phyloP scores from a whole-genome alignment of 2,329 filamentous ascomycete species.

The Phialophora verrucosa region DNA sequence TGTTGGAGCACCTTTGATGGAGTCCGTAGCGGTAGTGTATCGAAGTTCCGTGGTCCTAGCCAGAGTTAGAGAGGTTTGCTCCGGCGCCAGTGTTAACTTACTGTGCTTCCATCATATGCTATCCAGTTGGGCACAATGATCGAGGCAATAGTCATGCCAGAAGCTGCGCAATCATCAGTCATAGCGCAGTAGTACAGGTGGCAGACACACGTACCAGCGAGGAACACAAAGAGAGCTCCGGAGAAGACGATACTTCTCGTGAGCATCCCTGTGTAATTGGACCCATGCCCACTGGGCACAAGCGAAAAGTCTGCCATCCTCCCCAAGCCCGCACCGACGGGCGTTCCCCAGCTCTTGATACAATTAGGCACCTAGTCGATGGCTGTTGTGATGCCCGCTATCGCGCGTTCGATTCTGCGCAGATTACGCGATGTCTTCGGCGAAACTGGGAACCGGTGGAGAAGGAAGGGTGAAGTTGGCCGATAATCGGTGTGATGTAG shows the following conservation, averaged over 20 bases:
- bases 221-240: conserved; percentile 51
- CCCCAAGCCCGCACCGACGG: conserved; percentile 20
- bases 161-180: conserved; percentile 43
- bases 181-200: background rate
- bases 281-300: conserved; percentile 49
- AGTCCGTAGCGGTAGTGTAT: conserved; percentile 75
- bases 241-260: conserved; percentile 57
- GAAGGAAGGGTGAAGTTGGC: background rate
- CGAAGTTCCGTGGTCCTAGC: conserved; percentile 50
- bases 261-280: conserved; percentile 55
- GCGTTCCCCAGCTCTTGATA: conserved; percentile 22
- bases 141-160: conserved; percentile 52
- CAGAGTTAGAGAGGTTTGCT: conserved; percentile 6
- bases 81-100: conserved; percentile 35
- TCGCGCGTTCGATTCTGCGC: background rate
- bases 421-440: background rate
- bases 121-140: conserved; percentile 57
- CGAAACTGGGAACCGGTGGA: background rate
- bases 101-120: conserved; percentile 53
- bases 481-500: conserved; percentile 7
- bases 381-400: background rate
- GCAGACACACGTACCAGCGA: conserved; percentile 47
- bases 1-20: conserved; percentile 70
- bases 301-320: conserved; percentile 51
- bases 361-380: background rate